A percentile compares a stretch with the other conserved stretches of the same genome.
phyloP scores from a whole-genome alignment of 345 rosid genomes.

The Eucalyptus lansdowneana region DNA sequence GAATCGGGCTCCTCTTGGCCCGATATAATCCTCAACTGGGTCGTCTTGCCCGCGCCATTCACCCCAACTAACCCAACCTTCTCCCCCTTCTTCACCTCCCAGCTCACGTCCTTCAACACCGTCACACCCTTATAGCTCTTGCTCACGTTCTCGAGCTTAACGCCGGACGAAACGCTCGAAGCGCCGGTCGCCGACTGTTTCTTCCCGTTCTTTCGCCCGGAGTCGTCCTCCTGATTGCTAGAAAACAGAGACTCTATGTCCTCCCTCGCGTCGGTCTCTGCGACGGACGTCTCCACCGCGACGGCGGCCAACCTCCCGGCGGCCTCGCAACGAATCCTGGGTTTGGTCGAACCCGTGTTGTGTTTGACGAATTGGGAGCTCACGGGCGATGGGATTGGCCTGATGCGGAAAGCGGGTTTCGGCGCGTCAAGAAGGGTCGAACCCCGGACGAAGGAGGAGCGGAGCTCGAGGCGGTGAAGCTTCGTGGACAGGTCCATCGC shows the following conservation, averaged over 20 bases:
- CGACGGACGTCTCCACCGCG: conserved; percentile 34
- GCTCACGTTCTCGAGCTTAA: conserved; percentile 70
- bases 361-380: conserved; percentile 2
- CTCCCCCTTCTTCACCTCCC: conserved; percentile 94
- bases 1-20: conserved; percentile 89
- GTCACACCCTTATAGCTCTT: conserved; percentile 80
- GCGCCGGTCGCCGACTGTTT: conserved; percentile 36
- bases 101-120: conserved; percentile 62
- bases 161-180: conserved; percentile 78
- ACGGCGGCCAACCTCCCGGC: conserved; percentile 21
- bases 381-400: conserved; percentile 13
- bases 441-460: conserved; percentile 30
- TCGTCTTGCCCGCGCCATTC: conserved; percentile 95
- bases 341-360: background rate
- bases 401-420: background rate
- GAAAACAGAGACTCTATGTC: conserved; percentile 77
- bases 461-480: conserved; percentile 50
- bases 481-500: conserved; percentile 48
- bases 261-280: conserved; percentile 15
- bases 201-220: conserved; percentile 16
- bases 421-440: background rate
- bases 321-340: background rate
- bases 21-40: conserved; percentile 77
- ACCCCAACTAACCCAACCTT: conserved; percentile 90
- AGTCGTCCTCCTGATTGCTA: conserved; percentile 5